Conservation (phyloP, 257 asterid genomes). For the Solanum sejunctum region DNA sequence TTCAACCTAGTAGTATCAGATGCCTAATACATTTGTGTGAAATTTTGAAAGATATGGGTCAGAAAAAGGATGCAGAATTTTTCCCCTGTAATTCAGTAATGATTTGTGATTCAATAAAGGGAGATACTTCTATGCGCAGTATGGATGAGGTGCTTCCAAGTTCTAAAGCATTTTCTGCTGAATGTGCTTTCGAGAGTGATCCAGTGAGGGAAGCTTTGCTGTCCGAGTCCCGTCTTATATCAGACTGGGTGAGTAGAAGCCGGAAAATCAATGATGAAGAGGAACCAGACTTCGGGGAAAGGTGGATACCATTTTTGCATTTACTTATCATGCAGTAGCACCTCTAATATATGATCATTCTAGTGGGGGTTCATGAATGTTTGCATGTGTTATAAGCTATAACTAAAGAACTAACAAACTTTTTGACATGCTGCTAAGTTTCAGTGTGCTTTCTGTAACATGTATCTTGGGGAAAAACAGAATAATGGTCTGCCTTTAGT, state of each 20-base stretch:
- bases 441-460: background rate
- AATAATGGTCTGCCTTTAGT: background rate
- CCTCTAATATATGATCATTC: background rate
- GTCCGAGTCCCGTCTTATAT: slow-evolving; percentile 80
- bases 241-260: slow-evolving; percentile 75
- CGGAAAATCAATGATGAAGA: slow-evolving; percentile 29
- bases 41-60: slow-evolving; percentile 36
- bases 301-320: slow-evolving; percentile 39
- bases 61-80: slow-evolving; percentile 15
- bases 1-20: slow-evolving; percentile 62
- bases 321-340: background rate
- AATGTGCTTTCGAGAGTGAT: slow-evolving; percentile 32
- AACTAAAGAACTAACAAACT: background rate
- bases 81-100: slow-evolving; percentile 17
- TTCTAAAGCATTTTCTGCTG: slow-evolving; percentile 24
- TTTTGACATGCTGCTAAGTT: background rate
- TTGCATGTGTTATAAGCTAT: background rate
- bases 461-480: background rate
- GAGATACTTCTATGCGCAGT: slow-evolving; percentile 27
- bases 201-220: slow-evolving; percentile 32
- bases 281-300: slow-evolving; percentile 89
- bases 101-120: slow-evolving; percentile 20
- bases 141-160: slow-evolving; percentile 20
- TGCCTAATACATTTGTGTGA: slow-evolving; percentile 55
- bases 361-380: background rate